These are phyloP conservation scores for Glycyrrhiza uralensis DNA, from an alignment of 306 rosid genomes.

Conservation along the genomic window DNA sequence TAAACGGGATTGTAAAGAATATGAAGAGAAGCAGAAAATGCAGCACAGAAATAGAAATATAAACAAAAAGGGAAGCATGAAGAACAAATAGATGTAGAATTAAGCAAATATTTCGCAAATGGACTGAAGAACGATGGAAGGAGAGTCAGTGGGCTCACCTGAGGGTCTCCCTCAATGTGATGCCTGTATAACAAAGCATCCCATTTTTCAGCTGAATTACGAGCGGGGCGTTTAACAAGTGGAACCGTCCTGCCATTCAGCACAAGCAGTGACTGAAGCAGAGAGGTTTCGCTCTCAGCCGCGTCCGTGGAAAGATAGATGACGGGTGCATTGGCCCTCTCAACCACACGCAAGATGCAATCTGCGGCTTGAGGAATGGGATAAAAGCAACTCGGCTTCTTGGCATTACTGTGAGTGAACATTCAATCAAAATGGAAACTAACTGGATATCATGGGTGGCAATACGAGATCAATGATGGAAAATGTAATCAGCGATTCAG, in stretches of 20 bases:
- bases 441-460: constrained; percentile 19
- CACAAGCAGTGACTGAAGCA: constrained; percentile 66
- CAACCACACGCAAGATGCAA: constrained; percentile 56
- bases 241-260: constrained; percentile 62
- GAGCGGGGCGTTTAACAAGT: constrained; percentile 76
- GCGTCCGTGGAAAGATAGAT: constrained; percentile 88
- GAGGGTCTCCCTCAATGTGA: constrained; percentile 59
- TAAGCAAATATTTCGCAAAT: too few relatives aligned
- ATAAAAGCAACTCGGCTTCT: constrained; percentile 78
- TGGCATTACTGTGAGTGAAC: constrained; percentile 64
- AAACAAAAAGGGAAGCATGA: background rate
- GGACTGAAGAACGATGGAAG: background rate
- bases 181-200: constrained; percentile 84
- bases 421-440: background rate
- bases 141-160: constrained; percentile 43
- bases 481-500: background rate
- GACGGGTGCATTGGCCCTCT: constrained; percentile 61
- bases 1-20: background rate
- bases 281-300: constrained; percentile 73
- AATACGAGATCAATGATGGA: background rate
- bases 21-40: background rate
- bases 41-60: too few relatives aligned
- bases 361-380: constrained; percentile 92
- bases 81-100: background rate
- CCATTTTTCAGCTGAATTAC: constrained; percentile 86